A percentile compares a stretch with the other conserved stretches of the same genome.
Conservation (phyloP, 1,284 basidiomycete genomes). For the Thecaphora thlaspeos region DNA sequence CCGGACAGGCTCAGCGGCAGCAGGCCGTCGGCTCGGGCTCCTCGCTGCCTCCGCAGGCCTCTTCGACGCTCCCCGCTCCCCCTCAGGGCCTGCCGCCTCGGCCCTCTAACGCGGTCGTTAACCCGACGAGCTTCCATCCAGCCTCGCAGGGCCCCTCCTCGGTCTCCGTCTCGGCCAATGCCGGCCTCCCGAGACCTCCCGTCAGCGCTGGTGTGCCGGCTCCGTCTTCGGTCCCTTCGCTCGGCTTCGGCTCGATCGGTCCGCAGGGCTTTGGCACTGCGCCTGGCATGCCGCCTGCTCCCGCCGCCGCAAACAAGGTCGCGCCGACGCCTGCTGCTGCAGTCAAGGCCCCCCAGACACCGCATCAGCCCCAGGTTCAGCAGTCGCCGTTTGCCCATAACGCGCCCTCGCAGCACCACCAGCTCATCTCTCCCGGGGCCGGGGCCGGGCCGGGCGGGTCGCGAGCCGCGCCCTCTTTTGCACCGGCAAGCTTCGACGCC, state of each 20-base stretch:
- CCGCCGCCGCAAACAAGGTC: too few relatives aligned
- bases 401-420: background rate
- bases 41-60: slow-evolving; percentile 3
- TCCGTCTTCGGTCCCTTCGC: slow-evolving; percentile 8
- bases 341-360: too few relatives aligned
- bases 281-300: background rate
- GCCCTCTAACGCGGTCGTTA: slow-evolving; percentile 32
- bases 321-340: too few relatives aligned
- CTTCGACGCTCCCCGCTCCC: slow-evolving; percentile 38
- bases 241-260: slow-evolving; percentile 33
- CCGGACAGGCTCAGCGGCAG: slow-evolving; percentile 2
- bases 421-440: background rate
- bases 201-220: slow-evolving; percentile 11
- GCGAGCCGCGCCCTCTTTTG: too few relatives aligned
- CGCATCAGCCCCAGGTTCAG: too few relatives aligned
- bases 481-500: slow-evolving; percentile 15
- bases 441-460: too few relatives aligned
- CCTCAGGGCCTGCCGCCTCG: slow-evolving; percentile 46
- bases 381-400: background rate
- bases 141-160: slow-evolving; percentile 24
- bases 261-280: slow-evolving; percentile 10
- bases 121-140: slow-evolving; percentile 11
- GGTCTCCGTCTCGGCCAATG: slow-evolving; percentile 27
- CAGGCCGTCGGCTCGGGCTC: slow-evolving; percentile 5
- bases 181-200: slow-evolving; percentile 37